A percentile compares a stretch with the other conserved stretches of the same genome.
Conservation (phyloP, 1,139 yeast genomes). For the Yamadazyma dendronema region DNA sequence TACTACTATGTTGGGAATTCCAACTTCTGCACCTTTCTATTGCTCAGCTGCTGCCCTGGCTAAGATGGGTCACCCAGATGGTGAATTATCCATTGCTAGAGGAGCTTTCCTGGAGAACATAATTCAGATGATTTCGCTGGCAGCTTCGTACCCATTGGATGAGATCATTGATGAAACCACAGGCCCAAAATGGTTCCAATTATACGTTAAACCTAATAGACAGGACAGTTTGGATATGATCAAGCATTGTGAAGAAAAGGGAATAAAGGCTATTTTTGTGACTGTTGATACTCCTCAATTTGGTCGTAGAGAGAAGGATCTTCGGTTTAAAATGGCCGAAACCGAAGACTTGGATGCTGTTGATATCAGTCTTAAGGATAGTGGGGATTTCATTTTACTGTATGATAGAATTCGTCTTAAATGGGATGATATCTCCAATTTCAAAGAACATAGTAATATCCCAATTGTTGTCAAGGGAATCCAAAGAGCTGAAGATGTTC, state of each 20-base stretch:
- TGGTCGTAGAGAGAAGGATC: constrained; percentile 27
- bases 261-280: constrained; percentile 26
- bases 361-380: constrained; percentile 20
- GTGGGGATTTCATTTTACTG: constrained; percentile 14
- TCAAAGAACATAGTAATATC: constrained; percentile 21
- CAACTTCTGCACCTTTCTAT: constrained; percentile 53
- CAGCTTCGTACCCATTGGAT: constrained; percentile 54
- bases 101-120: constrained; percentile 47
- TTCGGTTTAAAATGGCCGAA: constrained; percentile 17
- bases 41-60: constrained; percentile 61
- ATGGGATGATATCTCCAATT: constrained; percentile 23
- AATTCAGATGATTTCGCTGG: constrained; percentile 59
- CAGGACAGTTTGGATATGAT: constrained; percentile 17
- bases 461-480: constrained; percentile 50
- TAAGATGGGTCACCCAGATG: constrained; percentile 55
- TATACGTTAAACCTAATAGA: constrained; percentile 44
- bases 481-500: constrained; percentile 49
- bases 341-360: constrained; percentile 11
- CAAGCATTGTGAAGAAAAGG: constrained; percentile 20
- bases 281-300: constrained; percentile 27
- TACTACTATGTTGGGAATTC: constrained; percentile 45
- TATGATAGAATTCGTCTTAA: constrained; percentile 16
- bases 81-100: constrained; percentile 49
- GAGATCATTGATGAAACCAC: constrained; percentile 49
- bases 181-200: constrained; percentile 34